Conservation (phyloP, 768 basidiomycete species). For the Suillus alpinus region DNA sequence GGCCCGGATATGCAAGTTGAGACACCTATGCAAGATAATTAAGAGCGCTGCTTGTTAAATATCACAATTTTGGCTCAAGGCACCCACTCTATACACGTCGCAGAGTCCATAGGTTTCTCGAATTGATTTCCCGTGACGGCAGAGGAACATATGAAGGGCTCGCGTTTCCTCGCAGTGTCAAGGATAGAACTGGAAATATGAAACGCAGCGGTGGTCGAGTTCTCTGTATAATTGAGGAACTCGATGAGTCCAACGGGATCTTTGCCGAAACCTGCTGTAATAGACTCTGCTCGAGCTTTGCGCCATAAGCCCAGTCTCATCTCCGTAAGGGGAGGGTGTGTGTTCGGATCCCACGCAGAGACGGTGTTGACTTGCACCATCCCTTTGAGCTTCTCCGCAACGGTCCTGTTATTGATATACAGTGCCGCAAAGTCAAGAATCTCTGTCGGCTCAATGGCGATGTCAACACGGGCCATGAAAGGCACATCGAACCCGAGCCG, state of each 20-base stretch:
- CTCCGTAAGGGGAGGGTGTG: constrained; percentile 9
- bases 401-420: constrained; percentile 8
- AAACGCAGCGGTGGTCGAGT: constrained; percentile 12
- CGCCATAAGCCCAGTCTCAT: constrained; percentile 11
- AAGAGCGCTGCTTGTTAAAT: background rate
- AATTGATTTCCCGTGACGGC: background rate
- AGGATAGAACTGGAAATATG: background rate
- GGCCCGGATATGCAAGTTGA: constrained; percentile 14
- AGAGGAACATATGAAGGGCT: constrained; percentile 13
- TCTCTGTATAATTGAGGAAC: constrained; percentile 17
- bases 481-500: constrained; percentile 12
- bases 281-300: background rate
- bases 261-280: background rate
- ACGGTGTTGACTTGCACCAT: constrained; percentile 13
- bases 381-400: constrained; percentile 8
- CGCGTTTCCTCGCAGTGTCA: constrained; percentile 3
- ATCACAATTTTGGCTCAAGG: background rate
- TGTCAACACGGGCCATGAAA: constrained; percentile 15
- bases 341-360: background rate
- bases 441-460: constrained; percentile 15
- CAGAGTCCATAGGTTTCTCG: constrained; percentile 14
- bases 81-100: constrained; percentile 10
- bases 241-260: constrained; percentile 14
- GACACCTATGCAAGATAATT: constrained; percentile 1
- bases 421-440: constrained; percentile 7